Conservation (phyloP, 2,329 filamentous ascomycete genomes). For the Colletotrichum sublineola region DNA sequence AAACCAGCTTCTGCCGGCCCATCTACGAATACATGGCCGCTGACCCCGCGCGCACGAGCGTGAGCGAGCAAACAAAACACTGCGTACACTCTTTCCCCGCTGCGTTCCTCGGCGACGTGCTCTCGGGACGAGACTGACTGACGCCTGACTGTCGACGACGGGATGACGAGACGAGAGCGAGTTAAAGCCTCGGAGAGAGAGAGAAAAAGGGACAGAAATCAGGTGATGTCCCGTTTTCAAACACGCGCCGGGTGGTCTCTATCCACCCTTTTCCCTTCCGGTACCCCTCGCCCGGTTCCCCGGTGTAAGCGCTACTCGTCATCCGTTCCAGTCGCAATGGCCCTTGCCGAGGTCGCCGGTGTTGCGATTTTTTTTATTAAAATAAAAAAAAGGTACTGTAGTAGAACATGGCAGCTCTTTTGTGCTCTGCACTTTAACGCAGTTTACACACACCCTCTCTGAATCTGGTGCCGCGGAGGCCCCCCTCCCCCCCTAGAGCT, state of each 20-base stretch:
- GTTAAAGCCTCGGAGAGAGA: not conserved
- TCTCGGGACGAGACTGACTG: not conserved
- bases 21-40: not conserved
- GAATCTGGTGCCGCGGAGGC: not conserved
- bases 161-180: not conserved
- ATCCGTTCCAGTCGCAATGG: constrained; percentile 23
- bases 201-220: not conserved
- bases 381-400: too few species aligned
- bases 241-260: not conserved
- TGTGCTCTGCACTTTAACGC: not conserved
- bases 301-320: constrained; percentile 26
- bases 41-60: not conserved
- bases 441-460: not conserved
- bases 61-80: not conserved
- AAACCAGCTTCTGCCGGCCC: constrained; percentile 5
- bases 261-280: constrained; percentile 1
- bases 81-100: not conserved
- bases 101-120: not conserved
- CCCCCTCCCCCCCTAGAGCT: not conserved
- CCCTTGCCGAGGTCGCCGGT: not conserved
- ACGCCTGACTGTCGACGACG: not conserved
- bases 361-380: not conserved
- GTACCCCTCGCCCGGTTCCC: constrained; percentile 33
- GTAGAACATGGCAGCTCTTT: not conserved
- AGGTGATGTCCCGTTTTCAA: not conserved